Conservation (phyloP, 2,329 filamentous ascomycete species). For the Fusarium paranaense region DNA sequence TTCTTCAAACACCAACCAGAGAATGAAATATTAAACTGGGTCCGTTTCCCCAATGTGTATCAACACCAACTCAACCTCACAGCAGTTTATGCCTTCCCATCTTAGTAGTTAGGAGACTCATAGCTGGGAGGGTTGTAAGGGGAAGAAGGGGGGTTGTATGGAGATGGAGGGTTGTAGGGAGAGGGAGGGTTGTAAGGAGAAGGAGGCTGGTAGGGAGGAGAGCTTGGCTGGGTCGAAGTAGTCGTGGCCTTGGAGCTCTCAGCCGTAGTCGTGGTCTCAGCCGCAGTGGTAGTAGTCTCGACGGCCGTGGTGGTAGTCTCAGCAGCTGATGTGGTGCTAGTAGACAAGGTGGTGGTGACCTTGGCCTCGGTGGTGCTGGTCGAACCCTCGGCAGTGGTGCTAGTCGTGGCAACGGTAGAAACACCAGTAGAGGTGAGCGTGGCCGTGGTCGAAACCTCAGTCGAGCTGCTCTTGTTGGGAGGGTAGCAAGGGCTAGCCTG, state of each 20-base stretch:
- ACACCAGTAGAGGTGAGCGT: not conserved
- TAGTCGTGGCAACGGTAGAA: not conserved
- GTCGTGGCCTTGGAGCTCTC: not conserved
- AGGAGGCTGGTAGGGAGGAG: not conserved
- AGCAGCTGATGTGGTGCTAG: not conserved
- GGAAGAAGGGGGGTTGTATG: not conserved
- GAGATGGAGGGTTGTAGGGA: not conserved
- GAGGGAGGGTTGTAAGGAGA: not conserved
- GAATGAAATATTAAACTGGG: not conserved
- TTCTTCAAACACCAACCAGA: not conserved
- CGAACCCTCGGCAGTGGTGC: not conserved
- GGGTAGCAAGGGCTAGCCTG: not conserved
- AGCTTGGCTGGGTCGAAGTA: not conserved
- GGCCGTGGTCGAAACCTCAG: not conserved
- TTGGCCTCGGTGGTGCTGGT: not conserved
- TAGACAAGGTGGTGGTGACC: not conserved
- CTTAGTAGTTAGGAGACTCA: not conserved
- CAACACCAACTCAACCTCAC: not conserved
- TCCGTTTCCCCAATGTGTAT: not conserved
- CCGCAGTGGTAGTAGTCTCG: not conserved
- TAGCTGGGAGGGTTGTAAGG: not conserved
- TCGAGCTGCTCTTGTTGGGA: not conserved
- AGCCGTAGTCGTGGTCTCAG: not conserved
- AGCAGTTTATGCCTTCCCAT: not conserved
- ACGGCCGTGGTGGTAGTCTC: not conserved